Percentiles rank a stretch among this genome's conserved stretches.
phyloP scores from a whole-genome alignment of 805 yeast genomes.

The Candida nemodendra region DNA sequence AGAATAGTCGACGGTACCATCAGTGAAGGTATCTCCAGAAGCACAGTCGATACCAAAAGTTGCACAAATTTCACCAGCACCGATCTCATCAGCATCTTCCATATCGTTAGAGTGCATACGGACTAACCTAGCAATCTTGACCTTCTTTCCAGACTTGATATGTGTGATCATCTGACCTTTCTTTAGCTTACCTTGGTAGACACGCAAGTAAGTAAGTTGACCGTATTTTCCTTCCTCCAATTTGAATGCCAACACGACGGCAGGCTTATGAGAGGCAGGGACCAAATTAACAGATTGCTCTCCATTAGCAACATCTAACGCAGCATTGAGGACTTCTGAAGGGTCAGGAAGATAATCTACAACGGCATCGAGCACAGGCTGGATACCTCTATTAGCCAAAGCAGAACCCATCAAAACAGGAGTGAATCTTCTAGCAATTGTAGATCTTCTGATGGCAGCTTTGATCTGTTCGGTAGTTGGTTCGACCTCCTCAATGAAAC shows the following conservation, averaged over 20 bases:
- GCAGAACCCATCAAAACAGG: slow-evolving; percentile 99
- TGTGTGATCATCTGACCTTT: slow-evolving; percentile 89
- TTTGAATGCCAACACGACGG: slow-evolving; percentile 97
- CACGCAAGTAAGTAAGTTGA: slow-evolving; percentile 94
- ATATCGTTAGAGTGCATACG: slow-evolving; percentile 99
- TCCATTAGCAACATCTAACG: slow-evolving; percentile 65
- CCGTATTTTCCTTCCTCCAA: slow-evolving; percentile 98
- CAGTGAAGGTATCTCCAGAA: slow-evolving; percentile 97
- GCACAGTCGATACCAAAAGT: slow-evolving; percentile 99
- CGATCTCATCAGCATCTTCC: slow-evolving; percentile 96
- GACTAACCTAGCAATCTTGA: slow-evolving; percentile 89
- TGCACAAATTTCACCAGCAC: slow-evolving; percentile 99
- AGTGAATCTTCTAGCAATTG: slow-evolving; percentile 92
- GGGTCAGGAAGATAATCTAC: slow-evolving; percentile 96
- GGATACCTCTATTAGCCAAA: slow-evolving; percentile 92
- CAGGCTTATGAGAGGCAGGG: slow-evolving; percentile 74
- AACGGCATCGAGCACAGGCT: slow-evolving; percentile 92
- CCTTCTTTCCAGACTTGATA: slow-evolving; percentile 88
- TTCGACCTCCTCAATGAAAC: slow-evolving; percentile 84
- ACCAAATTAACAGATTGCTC: slow-evolving; percentile 71
- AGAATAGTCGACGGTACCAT: slow-evolving; percentile 73
- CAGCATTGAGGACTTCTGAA: slow-evolving; percentile 86
- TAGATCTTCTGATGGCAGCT: slow-evolving; percentile 88
- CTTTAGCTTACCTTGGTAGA: slow-evolving; percentile 91
- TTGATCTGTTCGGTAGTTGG: slow-evolving; percentile 84